phyloP scores from a whole-genome alignment of 805 yeast species.

The Suhomyces sp. region DNA sequence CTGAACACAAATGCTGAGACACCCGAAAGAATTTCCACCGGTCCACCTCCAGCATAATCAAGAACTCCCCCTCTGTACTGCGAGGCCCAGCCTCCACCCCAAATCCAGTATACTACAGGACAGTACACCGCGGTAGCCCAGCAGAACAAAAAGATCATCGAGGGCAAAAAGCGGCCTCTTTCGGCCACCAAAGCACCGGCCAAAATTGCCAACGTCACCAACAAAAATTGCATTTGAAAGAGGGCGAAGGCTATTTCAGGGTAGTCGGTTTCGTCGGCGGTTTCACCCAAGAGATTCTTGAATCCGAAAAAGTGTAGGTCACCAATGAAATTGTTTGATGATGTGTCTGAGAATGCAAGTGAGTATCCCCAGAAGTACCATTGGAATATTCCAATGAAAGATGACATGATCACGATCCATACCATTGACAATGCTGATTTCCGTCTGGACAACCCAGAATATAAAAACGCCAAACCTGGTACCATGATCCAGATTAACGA shows the following conservation, averaged over 20 bases:
- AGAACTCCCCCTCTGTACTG: conserved; percentile 75
- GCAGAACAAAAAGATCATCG: conserved; percentile 72
- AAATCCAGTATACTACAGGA: conserved; percentile 94
- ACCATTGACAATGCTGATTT: conserved; percentile 86
- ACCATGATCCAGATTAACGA: conserved; percentile 85
- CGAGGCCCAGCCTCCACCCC: conserved; percentile 96
- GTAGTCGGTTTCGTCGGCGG: conserved; percentile 39
- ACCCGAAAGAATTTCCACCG: conserved; percentile 91
- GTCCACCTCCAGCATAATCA: conserved; percentile 98
- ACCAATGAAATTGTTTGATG: conserved; percentile 84
- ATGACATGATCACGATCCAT: conserved; percentile 73
- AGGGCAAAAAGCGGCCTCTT: conserved; percentile 85
- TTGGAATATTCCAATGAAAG: conserved; percentile 73
- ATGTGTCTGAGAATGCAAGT: conserved; percentile 76
- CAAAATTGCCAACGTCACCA: conserved; percentile 88
- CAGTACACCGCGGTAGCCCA: conserved; percentile 93
- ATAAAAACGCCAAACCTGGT: conserved; percentile 90
- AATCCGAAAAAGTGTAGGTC: conserved; percentile 81
- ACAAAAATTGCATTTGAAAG: conserved; percentile 87
- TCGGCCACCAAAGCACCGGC: conserved; percentile 89
- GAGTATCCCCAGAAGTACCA: conserved; percentile 99
- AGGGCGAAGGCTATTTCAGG: conserved; percentile 85
- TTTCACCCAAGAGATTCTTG: conserved; percentile 57
- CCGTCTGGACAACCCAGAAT: conserved; percentile 87
- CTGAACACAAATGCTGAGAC: conserved; percentile 85